Conservation (phyloP, 257 asterid genomes). For the Capsicum chinense region DNA sequence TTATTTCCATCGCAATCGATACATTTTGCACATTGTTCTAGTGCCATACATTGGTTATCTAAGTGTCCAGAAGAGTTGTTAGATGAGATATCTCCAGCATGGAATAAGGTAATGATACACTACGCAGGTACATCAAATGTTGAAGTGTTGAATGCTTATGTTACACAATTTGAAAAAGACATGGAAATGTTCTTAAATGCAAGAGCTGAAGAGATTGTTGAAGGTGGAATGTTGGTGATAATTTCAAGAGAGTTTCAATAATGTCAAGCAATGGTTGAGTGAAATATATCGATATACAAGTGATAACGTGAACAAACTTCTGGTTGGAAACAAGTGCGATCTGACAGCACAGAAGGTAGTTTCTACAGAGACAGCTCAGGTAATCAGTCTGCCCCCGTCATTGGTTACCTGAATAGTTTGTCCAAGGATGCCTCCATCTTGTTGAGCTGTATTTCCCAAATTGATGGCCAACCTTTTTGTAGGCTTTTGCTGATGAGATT, state of each 20-base stretch:
- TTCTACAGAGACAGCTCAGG: constrained; percentile 79
- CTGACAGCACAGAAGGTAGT: constrained; percentile 84
- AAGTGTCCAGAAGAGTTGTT: constrained; percentile 29
- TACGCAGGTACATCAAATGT: constrained; percentile 23
- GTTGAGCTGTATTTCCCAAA: neutral
- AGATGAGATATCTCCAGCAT: constrained; percentile 29
- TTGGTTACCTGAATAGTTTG: neutral
- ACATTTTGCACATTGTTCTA: constrained; percentile 28
- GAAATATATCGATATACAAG: constrained; percentile 91
- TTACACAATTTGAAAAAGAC: constrained; percentile 40
- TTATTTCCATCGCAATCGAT: constrained; percentile 30
- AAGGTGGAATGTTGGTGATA: constrained; percentile 39
- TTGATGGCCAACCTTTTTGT: constrained; percentile 1
- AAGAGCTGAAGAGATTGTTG: constrained; percentile 46
- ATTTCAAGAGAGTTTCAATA: constrained; percentile 74
- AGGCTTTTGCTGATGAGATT: constrained; percentile 59
- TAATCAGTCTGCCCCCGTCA: constrained; percentile 23
- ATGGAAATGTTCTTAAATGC: constrained; percentile 36
- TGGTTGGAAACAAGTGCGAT: constrained; percentile 86
- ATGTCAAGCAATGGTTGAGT: constrained; percentile 85
- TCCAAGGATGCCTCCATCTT: neutral
- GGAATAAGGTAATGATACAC: constrained; percentile 39
- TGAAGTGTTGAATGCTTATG: constrained; percentile 34
- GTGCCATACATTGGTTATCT: too few species aligned
- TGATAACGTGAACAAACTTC: constrained; percentile 91